Evolutionary conservation across 2,329 filamentous ascomycete genomes (phyloP).

Genomic region (Fusarium sp.): DNA sequence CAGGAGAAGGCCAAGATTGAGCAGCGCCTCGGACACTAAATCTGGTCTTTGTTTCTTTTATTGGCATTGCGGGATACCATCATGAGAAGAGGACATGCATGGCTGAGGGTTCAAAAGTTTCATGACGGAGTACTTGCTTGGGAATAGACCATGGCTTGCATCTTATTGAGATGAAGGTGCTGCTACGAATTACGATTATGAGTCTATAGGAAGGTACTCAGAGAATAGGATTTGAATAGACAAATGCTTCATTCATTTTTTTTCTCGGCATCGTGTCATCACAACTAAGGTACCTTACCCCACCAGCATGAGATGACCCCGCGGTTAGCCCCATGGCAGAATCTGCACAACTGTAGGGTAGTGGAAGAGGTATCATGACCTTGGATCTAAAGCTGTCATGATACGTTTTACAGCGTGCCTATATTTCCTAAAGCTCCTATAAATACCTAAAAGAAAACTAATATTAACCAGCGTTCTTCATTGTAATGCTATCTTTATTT

Average conservation of each 20-base stretch:
- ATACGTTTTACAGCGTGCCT: not conserved
- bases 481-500: not conserved
- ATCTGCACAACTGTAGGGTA: slow-evolving; percentile 23
- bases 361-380: slow-evolving; percentile 5
- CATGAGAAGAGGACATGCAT: not conserved
- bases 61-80: not conserved
- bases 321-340: slow-evolving; percentile 42
- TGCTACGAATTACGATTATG: slow-evolving; percentile 8
- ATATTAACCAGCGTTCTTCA: not conserved
- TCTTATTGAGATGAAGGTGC: not conserved
- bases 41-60: not conserved
- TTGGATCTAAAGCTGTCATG: slow-evolving; percentile 3
- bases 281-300: slow-evolving; percentile 19
- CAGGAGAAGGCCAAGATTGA: slow-evolving; percentile 80
- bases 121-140: slow-evolving; percentile 23
- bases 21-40: slow-evolving; percentile 64
- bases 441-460: too few species aligned
- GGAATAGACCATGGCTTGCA: slow-evolving; percentile 32
- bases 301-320: slow-evolving; percentile 40
- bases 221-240: not conserved
- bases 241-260: not conserved
- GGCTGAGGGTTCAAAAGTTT: slow-evolving; percentile 10
- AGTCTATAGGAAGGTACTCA: not conserved
- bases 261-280: not conserved
- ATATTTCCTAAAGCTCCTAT: too few species aligned